A percentile compares a stretch with the other conserved stretches of the same genome.
Conservation (phyloP, 2,329 filamentous ascomycete genomes). For the Ploettnerulaceae sp. region DNA sequence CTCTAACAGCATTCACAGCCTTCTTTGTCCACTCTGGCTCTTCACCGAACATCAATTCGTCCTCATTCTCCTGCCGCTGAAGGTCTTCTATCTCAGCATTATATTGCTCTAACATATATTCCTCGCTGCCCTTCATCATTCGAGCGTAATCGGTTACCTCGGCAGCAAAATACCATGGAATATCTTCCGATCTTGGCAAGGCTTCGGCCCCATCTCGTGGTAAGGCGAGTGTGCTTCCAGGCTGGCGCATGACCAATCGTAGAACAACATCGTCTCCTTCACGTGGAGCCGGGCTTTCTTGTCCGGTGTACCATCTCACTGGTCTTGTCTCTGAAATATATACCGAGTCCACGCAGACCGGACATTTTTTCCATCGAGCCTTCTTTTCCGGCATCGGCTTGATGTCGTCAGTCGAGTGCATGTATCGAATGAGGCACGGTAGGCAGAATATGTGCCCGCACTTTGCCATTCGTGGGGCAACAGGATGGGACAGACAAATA, state of each 20-base stretch:
- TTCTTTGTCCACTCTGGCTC: slow-evolving; percentile 90
- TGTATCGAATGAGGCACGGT: slow-evolving; percentile 88
- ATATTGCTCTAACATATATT: slow-evolving; percentile 80
- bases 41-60: slow-evolving; percentile 87
- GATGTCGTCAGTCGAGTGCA: slow-evolving; percentile 76
- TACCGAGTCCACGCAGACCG: slow-evolving; percentile 91
- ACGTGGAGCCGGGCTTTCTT: slow-evolving; percentile 74
- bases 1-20: slow-evolving; percentile 68
- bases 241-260: slow-evolving; percentile 74
- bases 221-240: slow-evolving; percentile 79
- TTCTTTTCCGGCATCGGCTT: slow-evolving; percentile 59
- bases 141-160: slow-evolving; percentile 93
- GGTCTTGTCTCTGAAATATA: slow-evolving; percentile 86
- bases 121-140: slow-evolving; percentile 88
- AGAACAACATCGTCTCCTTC: slow-evolving; percentile 88
- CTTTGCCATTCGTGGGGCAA: slow-evolving; percentile 92
- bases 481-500: slow-evolving; percentile 88
- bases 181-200: slow-evolving; percentile 63
- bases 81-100: slow-evolving; percentile 74
- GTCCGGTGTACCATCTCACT: slow-evolving; percentile 84
- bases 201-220: slow-evolving; percentile 74
- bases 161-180: slow-evolving; percentile 92
- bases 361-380: slow-evolving; percentile 87
- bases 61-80: slow-evolving; percentile 73
- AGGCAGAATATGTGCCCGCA: slow-evolving; percentile 97